A percentile compares a stretch with the other conserved stretches of the same genome.
These are phyloP conservation scores for Malus hybrid DNA, from an alignment of 331 rosid genomes.

Conservation along the genomic window DNA sequence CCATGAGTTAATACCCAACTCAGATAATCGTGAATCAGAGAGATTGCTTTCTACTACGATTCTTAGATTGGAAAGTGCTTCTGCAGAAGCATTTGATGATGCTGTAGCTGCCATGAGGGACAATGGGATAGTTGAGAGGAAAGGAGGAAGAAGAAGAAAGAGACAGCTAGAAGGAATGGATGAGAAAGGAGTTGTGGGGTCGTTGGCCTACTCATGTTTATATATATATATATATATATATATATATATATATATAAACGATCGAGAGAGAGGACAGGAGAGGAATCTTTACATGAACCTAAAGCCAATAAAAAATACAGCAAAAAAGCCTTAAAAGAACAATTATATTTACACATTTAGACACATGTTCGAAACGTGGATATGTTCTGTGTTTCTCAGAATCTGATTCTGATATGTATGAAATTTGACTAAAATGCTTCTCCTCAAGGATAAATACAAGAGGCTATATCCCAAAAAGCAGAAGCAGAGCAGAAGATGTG, in stretches of 20 bases:
- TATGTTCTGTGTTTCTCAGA: too few species aligned
- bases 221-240: not conserved
- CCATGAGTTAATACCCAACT: conserved; percentile 24
- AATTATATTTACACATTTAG: not conserved
- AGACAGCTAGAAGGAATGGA: not conserved
- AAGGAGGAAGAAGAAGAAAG: not conserved
- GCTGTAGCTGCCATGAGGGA: conserved; percentile 27
- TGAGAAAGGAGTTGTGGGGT: conserved; percentile 8
- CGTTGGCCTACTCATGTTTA: conserved; percentile 20
- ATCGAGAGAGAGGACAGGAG: not conserved
- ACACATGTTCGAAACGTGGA: not conserved
- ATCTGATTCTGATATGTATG: too few species aligned
- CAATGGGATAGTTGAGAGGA: not conserved
- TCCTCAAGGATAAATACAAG: too few species aligned
- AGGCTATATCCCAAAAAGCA: too few species aligned
- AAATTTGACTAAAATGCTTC: too few species aligned
- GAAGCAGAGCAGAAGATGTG: too few species aligned
- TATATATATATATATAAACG: not conserved
- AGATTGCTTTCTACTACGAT: conserved; percentile 19
- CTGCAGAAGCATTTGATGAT: conserved; percentile 10
- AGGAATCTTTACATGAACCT: conserved; percentile 16
- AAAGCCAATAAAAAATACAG: not conserved
- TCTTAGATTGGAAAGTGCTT: conserved; percentile 4
- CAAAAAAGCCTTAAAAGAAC: not conserved
- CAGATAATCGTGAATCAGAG: conserved; percentile 1